These are phyloP conservation scores for Penicillium brevicompactum DNA, from an alignment of 2,329 filamentous ascomycete genomes.

Conservation along the genomic window DNA sequence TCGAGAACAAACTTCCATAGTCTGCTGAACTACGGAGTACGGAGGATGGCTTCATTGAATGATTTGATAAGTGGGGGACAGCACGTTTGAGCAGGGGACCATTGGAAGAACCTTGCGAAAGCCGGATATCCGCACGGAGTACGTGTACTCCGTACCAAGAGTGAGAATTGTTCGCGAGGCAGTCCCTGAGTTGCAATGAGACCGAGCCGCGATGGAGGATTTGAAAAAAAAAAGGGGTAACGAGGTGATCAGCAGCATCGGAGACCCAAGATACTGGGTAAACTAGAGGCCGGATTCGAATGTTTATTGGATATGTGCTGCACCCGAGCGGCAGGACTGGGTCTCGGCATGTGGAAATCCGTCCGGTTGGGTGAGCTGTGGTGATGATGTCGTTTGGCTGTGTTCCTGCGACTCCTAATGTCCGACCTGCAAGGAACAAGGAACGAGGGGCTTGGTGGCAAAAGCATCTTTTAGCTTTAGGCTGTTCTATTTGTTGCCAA, in stretches of 20 bases:
- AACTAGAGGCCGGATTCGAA: slow-evolving; percentile 1
- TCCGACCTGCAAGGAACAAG: slow-evolving; percentile 24
- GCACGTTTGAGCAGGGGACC: slow-evolving; percentile 1
- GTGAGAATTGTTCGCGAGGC: background rate
- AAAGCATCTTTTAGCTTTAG: slow-evolving; percentile 4
- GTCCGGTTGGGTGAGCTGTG: slow-evolving; percentile 18
- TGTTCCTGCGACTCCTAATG: slow-evolving; percentile 16
- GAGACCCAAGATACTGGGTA: slow-evolving; percentile 17
- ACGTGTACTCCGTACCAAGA: background rate
- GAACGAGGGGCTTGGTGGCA: slow-evolving; percentile 11
- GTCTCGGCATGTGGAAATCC: slow-evolving; percentile 18
- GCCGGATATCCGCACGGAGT: background rate
- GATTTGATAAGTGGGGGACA: background rate
- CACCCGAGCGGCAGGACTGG: slow-evolving; percentile 21
- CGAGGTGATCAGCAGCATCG: slow-evolving; percentile 18
- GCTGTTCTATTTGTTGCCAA: background rate
- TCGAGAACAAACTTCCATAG: slow-evolving; percentile 6
- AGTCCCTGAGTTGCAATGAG: background rate
- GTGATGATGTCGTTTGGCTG: slow-evolving; percentile 14
- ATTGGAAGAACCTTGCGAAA: slow-evolving; percentile 2
- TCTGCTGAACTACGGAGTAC: background rate
- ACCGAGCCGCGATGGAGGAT: background rate
- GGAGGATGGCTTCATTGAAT: background rate
- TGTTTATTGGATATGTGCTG: slow-evolving; percentile 15
- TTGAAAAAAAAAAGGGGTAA: slow-evolving; percentile 13